These are phyloP conservation scores for Austroboletus niveus DNA, from an alignment of 1,284 basidiomycete genomes.

Conservation along the genomic window DNA sequence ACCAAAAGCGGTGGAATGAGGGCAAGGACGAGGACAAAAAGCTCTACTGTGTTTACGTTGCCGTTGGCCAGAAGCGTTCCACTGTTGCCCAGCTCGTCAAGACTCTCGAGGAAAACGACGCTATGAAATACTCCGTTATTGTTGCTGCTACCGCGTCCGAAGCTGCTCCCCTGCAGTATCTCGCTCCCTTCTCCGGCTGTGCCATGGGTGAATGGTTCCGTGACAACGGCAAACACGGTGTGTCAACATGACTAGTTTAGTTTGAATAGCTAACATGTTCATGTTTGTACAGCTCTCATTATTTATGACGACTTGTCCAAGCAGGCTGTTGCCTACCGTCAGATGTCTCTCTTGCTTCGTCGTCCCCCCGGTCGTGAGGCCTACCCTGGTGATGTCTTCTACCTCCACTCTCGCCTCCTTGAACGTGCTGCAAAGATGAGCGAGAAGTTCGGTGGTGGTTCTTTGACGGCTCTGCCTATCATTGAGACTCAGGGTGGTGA, in stretches of 20 bases:
- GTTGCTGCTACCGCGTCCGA: constrained; percentile 99
- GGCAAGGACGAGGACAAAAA: constrained; percentile 95
- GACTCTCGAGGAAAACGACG: constrained; percentile 99
- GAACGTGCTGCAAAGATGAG: constrained; percentile 99
- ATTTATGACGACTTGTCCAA: constrained; percentile 99
- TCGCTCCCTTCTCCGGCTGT: constrained; percentile 99
- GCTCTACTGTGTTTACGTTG: constrained; percentile 99
- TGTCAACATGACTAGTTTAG: constrained; percentile 21
- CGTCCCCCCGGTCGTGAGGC: constrained; percentile 99
- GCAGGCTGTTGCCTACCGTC: constrained; percentile 99
- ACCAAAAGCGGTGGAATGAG: constrained; percentile 99
- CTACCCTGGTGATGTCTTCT: constrained; percentile 99
- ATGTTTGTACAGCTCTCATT: constrained; percentile 71
- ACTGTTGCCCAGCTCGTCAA: constrained; percentile 99
- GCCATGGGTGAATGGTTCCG: constrained; percentile 99
- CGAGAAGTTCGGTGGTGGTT: constrained; percentile 97
- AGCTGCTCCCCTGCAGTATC: constrained; percentile 98
- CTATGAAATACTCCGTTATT: constrained; percentile 99
- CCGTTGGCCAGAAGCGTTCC: constrained; percentile 98
- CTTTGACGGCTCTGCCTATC: constrained; percentile 97
- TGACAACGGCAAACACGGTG: constrained; percentile 96
- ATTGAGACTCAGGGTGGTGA: constrained; percentile 99
- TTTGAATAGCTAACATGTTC: constrained; percentile 9
- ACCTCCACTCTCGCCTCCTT: constrained; percentile 99
- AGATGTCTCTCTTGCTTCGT: constrained; percentile 99